Percentiles rank a stretch among this genome's conserved stretches.
Conservation (phyloP, 108 stramenopile genomes). For the Nannochloropsis oceanica region DNA sequence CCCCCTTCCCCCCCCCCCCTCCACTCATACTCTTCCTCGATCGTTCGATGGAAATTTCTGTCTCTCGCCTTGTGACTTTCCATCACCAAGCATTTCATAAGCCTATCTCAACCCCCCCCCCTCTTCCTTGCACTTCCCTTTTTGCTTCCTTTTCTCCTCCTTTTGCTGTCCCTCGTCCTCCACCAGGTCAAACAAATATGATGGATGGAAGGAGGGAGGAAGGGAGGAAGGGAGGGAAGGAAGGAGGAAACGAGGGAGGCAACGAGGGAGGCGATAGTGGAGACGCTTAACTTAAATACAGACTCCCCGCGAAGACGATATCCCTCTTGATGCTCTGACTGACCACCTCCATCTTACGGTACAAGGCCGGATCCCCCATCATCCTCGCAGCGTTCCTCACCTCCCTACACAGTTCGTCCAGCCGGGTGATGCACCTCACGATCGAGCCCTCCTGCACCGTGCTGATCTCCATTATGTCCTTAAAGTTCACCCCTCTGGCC, state of each 20-base stretch:
- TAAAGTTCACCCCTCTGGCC: conserved; percentile 86
- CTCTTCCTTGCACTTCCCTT: background rate
- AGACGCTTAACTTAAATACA: conserved; percentile 60
- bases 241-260: too few species aligned
- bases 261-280: too few species aligned
- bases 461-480: conserved; percentile 54
- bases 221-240: too few species aligned
- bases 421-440: conserved; percentile 76
- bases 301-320: conserved; percentile 87
- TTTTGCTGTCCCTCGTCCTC: background rate
- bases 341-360: conserved; percentile 84
- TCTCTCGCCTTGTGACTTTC: too few species aligned
- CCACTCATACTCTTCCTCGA: too few species aligned
- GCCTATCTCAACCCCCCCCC: too few species aligned
- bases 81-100: too few species aligned
- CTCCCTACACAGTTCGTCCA: conserved; percentile 94
- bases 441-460: conserved; percentile 87
- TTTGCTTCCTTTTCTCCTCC: background rate
- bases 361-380: conserved; percentile 85
- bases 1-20: too few species aligned
- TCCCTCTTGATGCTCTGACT: conserved; percentile 82
- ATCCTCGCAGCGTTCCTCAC: conserved; percentile 73
- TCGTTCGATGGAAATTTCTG: too few species aligned
- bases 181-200: too few species aligned
- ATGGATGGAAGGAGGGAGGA: too few species aligned